phyloP scores from a whole-genome alignment of 176 grass and related monocot species.

The Bromus sterilis region DNA sequence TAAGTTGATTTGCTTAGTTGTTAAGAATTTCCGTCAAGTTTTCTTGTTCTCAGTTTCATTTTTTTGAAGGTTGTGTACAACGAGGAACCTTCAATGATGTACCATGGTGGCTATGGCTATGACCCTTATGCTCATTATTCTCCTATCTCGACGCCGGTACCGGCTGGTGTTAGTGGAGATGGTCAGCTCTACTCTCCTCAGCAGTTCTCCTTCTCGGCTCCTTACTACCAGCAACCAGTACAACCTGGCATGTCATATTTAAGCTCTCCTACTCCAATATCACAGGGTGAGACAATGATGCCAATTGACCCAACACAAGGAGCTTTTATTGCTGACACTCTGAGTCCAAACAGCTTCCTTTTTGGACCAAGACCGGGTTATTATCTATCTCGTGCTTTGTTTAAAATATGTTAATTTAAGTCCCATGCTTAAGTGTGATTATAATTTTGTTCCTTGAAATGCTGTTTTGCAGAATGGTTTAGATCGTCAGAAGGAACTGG shows the following conservation, averaged over 20 bases:
- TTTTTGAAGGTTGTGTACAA: constrained; percentile 73
- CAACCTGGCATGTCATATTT: constrained; percentile 68
- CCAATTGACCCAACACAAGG: constrained; percentile 68
- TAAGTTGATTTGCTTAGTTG: constrained; percentile 30
- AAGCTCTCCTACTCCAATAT: constrained; percentile 66
- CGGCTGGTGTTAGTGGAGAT: constrained; percentile 70
- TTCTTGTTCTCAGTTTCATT: constrained; percentile 21
- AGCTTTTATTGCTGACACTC: constrained; percentile 54
- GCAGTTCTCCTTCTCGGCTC: constrained; percentile 90
- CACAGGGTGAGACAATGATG: constrained; percentile 62
- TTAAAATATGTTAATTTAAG: background rate
- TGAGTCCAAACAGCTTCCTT: constrained; percentile 60
- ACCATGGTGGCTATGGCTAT: constrained; percentile 87
- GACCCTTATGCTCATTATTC: constrained; percentile 93
- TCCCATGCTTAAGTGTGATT: background rate
- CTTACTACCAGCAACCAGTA: constrained; percentile 89
- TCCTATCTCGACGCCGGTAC: constrained; percentile 77
- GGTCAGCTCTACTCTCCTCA: constrained; percentile 87
- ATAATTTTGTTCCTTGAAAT: constrained; percentile 15
- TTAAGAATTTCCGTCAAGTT: background rate
- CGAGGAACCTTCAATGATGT: constrained; percentile 84
- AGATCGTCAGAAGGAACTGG: constrained; percentile 61
- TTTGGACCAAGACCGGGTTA: constrained; percentile 74
- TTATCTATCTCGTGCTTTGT: constrained; percentile 47
- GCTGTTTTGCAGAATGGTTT: constrained; percentile 75